Percentiles rank a stretch among this genome's conserved stretches.
Evolutionary conservation across 202 grass and related monocot genomes (phyloP).

Genomic region (Alloteropsis angusta): DNA sequence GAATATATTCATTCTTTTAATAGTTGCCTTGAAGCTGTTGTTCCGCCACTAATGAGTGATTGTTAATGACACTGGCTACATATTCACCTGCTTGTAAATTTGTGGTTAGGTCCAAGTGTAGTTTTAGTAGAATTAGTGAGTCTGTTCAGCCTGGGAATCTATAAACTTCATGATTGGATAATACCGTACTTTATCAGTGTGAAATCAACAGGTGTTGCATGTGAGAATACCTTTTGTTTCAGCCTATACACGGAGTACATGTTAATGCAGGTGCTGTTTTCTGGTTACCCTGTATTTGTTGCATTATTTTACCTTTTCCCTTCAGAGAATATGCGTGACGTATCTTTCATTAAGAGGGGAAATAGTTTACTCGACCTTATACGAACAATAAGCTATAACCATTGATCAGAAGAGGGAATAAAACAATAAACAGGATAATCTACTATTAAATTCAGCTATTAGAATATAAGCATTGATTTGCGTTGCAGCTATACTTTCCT

Average conservation of each 20-base stretch:
- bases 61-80: constrained; percentile 12
- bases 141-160: not conserved
- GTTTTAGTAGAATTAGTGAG: not conserved
- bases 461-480: not conserved
- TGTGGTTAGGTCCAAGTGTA: not conserved
- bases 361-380: not conserved
- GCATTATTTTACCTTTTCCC: not conserved
- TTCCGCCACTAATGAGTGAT: not conserved
- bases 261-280: not conserved
- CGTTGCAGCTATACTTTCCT: not conserved
- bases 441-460: not conserved
- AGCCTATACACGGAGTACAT: not conserved
- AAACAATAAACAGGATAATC: not conserved
- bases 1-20: not conserved
- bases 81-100: not conserved
- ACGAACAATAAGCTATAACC: not conserved
- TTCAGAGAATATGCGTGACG: not conserved
- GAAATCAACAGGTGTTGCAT: not conserved
- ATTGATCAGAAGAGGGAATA: not conserved
- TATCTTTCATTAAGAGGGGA: not conserved
- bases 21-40: not conserved
- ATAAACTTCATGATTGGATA: not conserved
- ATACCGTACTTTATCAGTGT: not conserved
- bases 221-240: not conserved
- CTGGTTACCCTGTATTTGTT: not conserved